These are phyloP conservation scores for Penicillium longicatenatum DNA, from an alignment of 495 filamentous ascomycete genomes.

Conservation along the genomic window DNA sequence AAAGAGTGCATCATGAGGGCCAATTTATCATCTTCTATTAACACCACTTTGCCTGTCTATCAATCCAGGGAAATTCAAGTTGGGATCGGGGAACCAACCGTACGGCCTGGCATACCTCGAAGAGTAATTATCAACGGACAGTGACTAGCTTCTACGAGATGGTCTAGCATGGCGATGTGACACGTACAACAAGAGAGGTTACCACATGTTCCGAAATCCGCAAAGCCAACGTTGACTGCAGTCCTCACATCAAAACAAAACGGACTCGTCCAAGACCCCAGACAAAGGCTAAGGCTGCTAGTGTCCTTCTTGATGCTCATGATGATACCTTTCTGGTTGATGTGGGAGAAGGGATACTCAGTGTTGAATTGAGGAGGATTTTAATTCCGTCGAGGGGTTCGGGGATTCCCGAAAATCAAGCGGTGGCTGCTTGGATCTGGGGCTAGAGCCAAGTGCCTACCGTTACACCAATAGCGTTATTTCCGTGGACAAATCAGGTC, in stretches of 20 bases:
- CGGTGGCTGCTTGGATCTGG: no score
- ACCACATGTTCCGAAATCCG: neutral
- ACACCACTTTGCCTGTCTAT: constrained; percentile 1
- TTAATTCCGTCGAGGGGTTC: no score
- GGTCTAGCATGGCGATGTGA: constrained; percentile 4
- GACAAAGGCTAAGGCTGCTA: neutral
- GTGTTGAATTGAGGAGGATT: constrained; percentile 2
- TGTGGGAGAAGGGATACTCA: constrained; percentile 3
- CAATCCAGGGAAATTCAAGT: neutral
- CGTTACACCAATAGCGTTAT: no score
- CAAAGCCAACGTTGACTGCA: no score
- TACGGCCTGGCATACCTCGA: neutral
- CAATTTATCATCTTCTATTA: no score
- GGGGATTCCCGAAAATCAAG: no score
- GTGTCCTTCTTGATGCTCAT: neutral
- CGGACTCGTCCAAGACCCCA: neutral
- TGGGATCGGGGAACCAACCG: neutral
- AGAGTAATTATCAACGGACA: constrained; percentile 3
- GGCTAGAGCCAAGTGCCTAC: no score
- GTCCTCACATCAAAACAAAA: no score
- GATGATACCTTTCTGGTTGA: constrained; percentile 1
- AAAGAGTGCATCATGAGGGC: neutral
- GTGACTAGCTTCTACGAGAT: neutral
- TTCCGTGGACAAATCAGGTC: no score
- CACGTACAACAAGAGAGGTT: neutral